Percentiles rank a stretch among this genome's conserved stretches.
phyloP scores from a whole-genome alignment of 148 eudicot species.

The Chenopodium formosanum region DNA sequence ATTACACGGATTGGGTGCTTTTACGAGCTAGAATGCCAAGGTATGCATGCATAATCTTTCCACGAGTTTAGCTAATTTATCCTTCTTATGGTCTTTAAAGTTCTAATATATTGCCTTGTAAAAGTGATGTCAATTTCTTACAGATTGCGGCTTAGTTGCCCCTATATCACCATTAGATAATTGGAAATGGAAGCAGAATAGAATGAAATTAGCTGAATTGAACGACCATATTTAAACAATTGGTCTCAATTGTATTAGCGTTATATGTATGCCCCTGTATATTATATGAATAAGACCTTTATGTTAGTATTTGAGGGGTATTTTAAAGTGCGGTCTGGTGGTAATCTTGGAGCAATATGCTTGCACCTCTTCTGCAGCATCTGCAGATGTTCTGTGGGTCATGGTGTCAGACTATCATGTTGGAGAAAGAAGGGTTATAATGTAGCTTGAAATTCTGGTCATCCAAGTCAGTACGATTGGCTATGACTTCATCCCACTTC shows the following conservation, averaged over 20 bases:
- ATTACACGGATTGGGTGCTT: constrained; percentile 91
- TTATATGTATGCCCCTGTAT: neutral
- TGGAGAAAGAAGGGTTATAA: no score
- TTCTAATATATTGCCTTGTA: neutral
- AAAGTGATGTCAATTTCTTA: neutral
- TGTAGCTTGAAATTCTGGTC: no score
- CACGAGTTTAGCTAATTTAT: neutral
- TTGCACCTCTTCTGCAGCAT: no score
- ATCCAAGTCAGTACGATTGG: no score
- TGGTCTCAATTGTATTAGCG: neutral
- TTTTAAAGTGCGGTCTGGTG: no score
- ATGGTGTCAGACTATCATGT: no score
- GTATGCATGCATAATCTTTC: constrained; percentile 32
- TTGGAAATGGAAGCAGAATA: neutral
- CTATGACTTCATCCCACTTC: neutral
- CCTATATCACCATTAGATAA: neutral
- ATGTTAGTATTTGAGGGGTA: neutral
- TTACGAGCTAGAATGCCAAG: constrained; percentile 95
- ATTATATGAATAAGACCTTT: neutral
- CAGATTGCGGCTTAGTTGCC: constrained; percentile 11
- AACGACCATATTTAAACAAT: neutral
- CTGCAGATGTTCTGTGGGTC: no score
- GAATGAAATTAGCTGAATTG: neutral
- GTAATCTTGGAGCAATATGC: no score
- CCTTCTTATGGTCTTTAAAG: neutral